Conservation (phyloP, 1,139 yeast genomes). For the Scheffersomyces illinoinensis region DNA sequence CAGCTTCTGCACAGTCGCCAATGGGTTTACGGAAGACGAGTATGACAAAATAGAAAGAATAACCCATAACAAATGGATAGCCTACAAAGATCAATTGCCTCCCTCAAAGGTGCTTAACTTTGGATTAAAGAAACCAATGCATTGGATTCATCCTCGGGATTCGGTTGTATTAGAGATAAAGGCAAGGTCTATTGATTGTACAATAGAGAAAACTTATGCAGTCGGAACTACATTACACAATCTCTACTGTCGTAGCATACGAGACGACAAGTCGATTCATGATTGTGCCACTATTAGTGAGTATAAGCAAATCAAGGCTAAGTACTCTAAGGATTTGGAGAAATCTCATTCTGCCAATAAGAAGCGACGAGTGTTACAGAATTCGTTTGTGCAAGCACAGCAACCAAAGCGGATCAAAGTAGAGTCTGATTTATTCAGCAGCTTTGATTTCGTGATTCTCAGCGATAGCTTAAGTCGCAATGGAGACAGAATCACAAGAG, state of each 20-base stretch:
- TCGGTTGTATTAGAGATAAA: slow-evolving; percentile 83
- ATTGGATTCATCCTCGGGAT: slow-evolving; percentile 78
- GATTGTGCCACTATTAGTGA: slow-evolving; percentile 62
- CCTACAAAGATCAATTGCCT: slow-evolving; percentile 38
- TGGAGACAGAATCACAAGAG: slow-evolving; percentile 29
- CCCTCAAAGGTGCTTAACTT: slow-evolving; percentile 50
- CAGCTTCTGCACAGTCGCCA: slow-evolving; percentile 80
- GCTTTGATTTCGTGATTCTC: slow-evolving; percentile 34
- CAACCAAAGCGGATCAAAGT: slow-evolving; percentile 9
- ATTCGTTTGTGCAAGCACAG: slow-evolving; percentile 10
- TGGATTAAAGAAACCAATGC: slow-evolving; percentile 63
- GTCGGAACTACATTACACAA: slow-evolving; percentile 73
- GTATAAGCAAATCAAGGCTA: slow-evolving; percentile 38
- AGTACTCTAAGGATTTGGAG: slow-evolving; percentile 22
- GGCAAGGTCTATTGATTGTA: slow-evolving; percentile 69
- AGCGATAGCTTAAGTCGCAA: slow-evolving; percentile 38
- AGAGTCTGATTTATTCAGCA: slow-evolving; percentile 24
- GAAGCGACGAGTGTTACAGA: slow-evolving; percentile 11
- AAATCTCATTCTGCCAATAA: slow-evolving; percentile 32
- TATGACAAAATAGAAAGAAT: slow-evolving; percentile 56
- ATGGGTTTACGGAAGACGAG: slow-evolving; percentile 73
- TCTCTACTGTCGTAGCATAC: slow-evolving; percentile 66
- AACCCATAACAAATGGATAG: slow-evolving; percentile 65
- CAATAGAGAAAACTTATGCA: slow-evolving; percentile 52
- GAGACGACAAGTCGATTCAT: slow-evolving; percentile 65